Evolutionary conservation across 306 rosid species (phyloP).

Genomic region (Vigna reflexopilosa): DNA sequence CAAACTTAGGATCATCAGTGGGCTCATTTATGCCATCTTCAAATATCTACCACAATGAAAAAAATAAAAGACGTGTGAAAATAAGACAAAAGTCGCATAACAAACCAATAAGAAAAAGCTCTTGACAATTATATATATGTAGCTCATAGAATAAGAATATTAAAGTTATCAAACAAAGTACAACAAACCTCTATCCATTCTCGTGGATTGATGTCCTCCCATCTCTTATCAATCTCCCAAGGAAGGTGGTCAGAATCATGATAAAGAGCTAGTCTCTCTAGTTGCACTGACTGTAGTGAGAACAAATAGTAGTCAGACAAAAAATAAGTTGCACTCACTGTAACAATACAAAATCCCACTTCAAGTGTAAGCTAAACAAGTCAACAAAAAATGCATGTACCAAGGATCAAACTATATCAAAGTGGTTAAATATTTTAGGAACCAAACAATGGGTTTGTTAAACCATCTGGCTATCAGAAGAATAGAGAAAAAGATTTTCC

Average conservation of each 20-base stretch:
- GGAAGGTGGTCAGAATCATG: constrained; percentile 84
- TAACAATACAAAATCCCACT: constrained; percentile 27
- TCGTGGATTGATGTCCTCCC: constrained; percentile 87
- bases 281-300: constrained; percentile 78
- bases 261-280: constrained; percentile 95
- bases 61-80: constrained; percentile 36
- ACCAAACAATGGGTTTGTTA: constrained; percentile 19
- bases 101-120: constrained; percentile 3
- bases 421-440: constrained; percentile 13
- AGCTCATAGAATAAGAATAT: constrained; percentile 31
- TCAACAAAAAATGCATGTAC: constrained; percentile 3
- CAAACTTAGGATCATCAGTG: constrained; percentile 51
- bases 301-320: constrained; percentile 36
- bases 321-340: constrained; percentile 24
- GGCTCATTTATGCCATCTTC: constrained; percentile 93
- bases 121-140: constrained; percentile 6
- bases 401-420: constrained; percentile 24
- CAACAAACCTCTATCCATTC: constrained; percentile 92
- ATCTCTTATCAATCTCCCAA: constrained; percentile 84
- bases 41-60: constrained; percentile 69
- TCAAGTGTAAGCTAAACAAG: not conserved
- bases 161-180: constrained; percentile 19
- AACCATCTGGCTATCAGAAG: not conserved
- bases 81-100: constrained; percentile 15
- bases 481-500: constrained; percentile 20